Conservation (phyloP, 1,284 basidiomycete genomes). For the Irpex lacteus region DNA sequence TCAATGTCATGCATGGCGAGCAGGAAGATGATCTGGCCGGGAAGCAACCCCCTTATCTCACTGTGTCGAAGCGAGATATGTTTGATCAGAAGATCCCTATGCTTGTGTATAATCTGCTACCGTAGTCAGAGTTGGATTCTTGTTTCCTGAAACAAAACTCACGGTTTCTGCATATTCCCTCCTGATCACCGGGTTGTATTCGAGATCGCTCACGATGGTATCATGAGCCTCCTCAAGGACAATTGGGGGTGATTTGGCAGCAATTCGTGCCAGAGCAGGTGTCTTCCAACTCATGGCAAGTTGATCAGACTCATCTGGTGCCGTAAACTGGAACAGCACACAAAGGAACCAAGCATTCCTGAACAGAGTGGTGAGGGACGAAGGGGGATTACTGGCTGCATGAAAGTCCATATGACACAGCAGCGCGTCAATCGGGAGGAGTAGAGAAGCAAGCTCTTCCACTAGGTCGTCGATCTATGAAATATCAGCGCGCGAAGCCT, state of each 20-base stretch:
- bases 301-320: slow-evolving; percentile 42
- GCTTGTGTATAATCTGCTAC: slow-evolving; percentile 64
- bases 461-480: slow-evolving; percentile 78
- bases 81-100: slow-evolving; percentile 61
- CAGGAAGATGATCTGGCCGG: slow-evolving; percentile 87
- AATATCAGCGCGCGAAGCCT: background rate
- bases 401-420: slow-evolving; percentile 77
- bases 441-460: slow-evolving; percentile 80
- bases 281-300: slow-evolving; percentile 74
- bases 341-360: slow-evolving; percentile 95
- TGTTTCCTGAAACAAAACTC: slow-evolving; percentile 23
- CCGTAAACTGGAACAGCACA: slow-evolving; percentile 76
- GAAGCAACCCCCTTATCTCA: slow-evolving; percentile 76
- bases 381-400: slow-evolving; percentile 55
- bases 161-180: slow-evolving; percentile 84
- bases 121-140: background rate
- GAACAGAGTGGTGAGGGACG: slow-evolving; percentile 80
- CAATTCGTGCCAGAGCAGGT: slow-evolving; percentile 79
- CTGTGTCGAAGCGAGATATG: slow-evolving; percentile 69
- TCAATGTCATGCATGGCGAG: slow-evolving; percentile 90
- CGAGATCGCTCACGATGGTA: slow-evolving; percentile 85
- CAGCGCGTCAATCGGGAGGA: slow-evolving; percentile 89
- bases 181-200: slow-evolving; percentile 92
- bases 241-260: slow-evolving; percentile 84
- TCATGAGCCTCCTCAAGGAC: slow-evolving; percentile 84